Evolutionary conservation across 164 flowering plant genomes (phyloP), one percentile per base, ranked within the genome.

Genomic region (Vitis amurensis): DNA sequence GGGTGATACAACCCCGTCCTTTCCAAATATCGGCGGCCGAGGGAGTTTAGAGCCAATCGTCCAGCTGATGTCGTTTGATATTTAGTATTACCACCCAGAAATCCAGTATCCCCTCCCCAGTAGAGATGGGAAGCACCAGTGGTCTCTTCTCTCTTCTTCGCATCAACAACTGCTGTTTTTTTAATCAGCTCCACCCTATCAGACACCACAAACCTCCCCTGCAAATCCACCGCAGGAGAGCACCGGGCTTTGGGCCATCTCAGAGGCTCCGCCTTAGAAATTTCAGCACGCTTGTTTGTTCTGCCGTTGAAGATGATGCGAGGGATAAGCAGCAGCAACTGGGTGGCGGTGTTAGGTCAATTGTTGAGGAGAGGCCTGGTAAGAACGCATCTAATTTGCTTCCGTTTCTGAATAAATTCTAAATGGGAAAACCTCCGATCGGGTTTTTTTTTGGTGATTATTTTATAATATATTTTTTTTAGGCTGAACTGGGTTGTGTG

Each of bases 311-410:
- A 31, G 94, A 86, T 57, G 92, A 87, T 61, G 68, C 63, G 23
- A 68, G 69, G 11, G 79, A 84, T 16, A 77, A 75, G 63, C 76
- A 79, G 74, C 76, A 74, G 50, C 81, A 81, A 29, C 44, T 73
- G n/a, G 82, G 74, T 56, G 74, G 74, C 14, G 76, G 75, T 12
- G 76, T 71, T 76, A 83, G 84, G 48, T 87, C 92, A 5, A 85
- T 79, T 48, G 71, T 89, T 64, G 93, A 89, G 74, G 92, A 91
- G 57, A 87, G 83, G 56, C 90, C 89, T 51, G 87, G 89, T 87
- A 78, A 59, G 63, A 23, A 47, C 63, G 1, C 15, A 44, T 37
- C 7, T 37, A 6, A 37, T 37, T 37, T 37, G 44, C 44, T 37
- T 37, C 44, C 7, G 44, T 3, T 37, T 37, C 4, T 37, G 44